Evolutionary conservation across 495 filamentous ascomycete species (phyloP).

Genomic region (Lasiosphaeris hirsuta): DNA sequence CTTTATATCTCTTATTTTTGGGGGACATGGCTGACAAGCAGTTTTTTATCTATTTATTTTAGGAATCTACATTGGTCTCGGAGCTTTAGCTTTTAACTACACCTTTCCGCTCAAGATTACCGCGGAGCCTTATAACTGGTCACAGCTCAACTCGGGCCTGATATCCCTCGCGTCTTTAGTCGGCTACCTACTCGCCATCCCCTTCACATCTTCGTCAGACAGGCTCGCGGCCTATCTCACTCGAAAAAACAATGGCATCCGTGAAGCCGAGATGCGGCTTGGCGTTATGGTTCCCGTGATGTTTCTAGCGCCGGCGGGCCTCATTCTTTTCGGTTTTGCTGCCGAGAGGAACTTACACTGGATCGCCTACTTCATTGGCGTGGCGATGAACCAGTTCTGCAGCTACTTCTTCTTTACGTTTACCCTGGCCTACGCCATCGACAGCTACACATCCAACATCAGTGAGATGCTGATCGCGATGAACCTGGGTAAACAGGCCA

Average conservation of each 20-base stretch:
- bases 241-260: slow-evolving; percentile 51
- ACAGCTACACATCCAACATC: slow-evolving; percentile 55
- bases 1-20: not conserved
- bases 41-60: no score
- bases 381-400: slow-evolving; percentile 50
- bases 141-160: slow-evolving; percentile 52
- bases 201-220: slow-evolving; percentile 55
- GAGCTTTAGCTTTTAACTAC: slow-evolving; percentile 57
- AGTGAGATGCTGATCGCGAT: slow-evolving; percentile 66
- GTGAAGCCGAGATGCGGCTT: slow-evolving; percentile 61
- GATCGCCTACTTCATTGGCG: slow-evolving; percentile 54
- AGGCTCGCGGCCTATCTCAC: slow-evolving; percentile 54
- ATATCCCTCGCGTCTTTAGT: slow-evolving; percentile 51
- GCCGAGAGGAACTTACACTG: slow-evolving; percentile 53
- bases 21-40: not conserved
- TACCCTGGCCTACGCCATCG: slow-evolving; percentile 58
- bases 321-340: slow-evolving; percentile 54
- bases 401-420: slow-evolving; percentile 59
- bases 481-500: slow-evolving; percentile 65
- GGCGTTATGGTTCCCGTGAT: slow-evolving; percentile 53
- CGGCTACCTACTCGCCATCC: slow-evolving; percentile 53
- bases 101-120: slow-evolving; percentile 58
- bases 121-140: slow-evolving; percentile 57
- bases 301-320: slow-evolving; percentile 51
- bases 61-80: slow-evolving; percentile 56